A percentile compares a stretch with the other conserved stretches of the same genome.
These are phyloP conservation scores for Dentipellis sp. DNA, from an alignment of 768 basidiomycete genomes.

Conservation along the genomic window DNA sequence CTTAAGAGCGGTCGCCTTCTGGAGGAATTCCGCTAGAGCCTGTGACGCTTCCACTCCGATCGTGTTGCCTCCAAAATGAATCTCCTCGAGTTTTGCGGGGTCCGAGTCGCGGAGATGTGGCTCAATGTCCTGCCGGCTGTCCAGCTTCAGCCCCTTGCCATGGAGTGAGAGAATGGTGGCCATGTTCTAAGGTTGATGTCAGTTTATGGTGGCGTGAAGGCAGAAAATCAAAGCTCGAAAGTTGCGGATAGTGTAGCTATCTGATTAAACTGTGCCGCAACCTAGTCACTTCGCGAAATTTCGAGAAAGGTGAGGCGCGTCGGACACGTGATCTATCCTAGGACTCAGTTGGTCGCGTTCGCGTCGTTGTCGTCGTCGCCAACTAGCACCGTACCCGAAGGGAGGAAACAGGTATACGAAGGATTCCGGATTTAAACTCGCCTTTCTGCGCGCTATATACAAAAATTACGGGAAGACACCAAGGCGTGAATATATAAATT, in stretches of 20 bases:
- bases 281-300: too few species aligned
- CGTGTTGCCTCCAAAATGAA: slow-evolving; percentile 91
- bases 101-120: slow-evolving; percentile 61
- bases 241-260: background rate
- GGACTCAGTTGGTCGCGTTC: too few species aligned
- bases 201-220: too few species aligned
- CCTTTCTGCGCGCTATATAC: too few species aligned
- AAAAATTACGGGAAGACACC: too few species aligned
- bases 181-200: background rate
- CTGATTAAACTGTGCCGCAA: too few species aligned
- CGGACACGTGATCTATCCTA: background rate
- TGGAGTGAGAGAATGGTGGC: slow-evolving; percentile 29
- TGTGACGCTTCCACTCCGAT: slow-evolving; percentile 85
- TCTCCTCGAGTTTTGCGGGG: slow-evolving; percentile 66
- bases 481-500: too few species aligned
- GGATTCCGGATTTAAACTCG: too few species aligned
- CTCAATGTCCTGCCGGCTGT: slow-evolving; percentile 65
- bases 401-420: too few species aligned
- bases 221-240: too few species aligned
- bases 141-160: slow-evolving; percentile 73
- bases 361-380: too few species aligned
- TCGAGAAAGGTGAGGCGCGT: background rate
- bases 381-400: too few species aligned
- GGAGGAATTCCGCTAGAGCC: slow-evolving; percentile 73
- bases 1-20: slow-evolving; percentile 57